Percentiles rank a stretch among this genome's conserved stretches.
These are phyloP conservation scores for Pleoardoris graminearum DNA, from an alignment of 2,329 filamentous ascomycete genomes.

Conservation along the genomic window DNA sequence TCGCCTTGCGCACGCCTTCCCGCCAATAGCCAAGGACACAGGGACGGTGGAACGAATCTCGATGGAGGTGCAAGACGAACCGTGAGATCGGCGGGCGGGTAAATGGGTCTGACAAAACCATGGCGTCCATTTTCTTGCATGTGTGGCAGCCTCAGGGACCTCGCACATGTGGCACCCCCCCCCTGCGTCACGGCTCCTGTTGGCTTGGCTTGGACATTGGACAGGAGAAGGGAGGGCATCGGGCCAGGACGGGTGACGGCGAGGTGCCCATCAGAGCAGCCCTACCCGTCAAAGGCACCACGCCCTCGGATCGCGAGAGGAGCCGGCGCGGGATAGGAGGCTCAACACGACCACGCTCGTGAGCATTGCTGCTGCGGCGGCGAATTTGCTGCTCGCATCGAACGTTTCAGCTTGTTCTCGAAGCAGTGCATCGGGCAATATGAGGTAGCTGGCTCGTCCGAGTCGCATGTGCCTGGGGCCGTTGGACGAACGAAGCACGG, in stretches of 20 bases:
- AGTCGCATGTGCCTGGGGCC: slow-evolving; percentile 35
- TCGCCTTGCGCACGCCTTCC: too few species aligned
- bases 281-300: not conserved
- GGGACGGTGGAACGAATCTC: too few species aligned
- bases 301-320: slow-evolving; percentile 2
- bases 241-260: not conserved
- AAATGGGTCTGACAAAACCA: too few species aligned
- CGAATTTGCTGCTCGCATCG: slow-evolving; percentile 14
- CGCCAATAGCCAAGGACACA: too few species aligned
- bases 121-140: too few species aligned
- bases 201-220: not conserved
- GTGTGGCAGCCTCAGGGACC: not conserved
- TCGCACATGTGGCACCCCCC: too few species aligned
- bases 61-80: too few species aligned
- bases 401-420: slow-evolving; percentile 28
- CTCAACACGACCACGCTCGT: not conserved
- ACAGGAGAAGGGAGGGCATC: not conserved
- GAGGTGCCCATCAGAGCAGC: not conserved
- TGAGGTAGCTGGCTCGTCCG: slow-evolving; percentile 25
- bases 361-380: slow-evolving; percentile 2
- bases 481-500: slow-evolving; percentile 2
- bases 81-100: too few species aligned
- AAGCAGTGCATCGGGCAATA: slow-evolving; percentile 24
- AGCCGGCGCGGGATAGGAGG: not conserved
- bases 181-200: not conserved